Base-by-base conservation (phyloP, 1,139 yeast genomes). In the Kodamaea suecica region DNA sequence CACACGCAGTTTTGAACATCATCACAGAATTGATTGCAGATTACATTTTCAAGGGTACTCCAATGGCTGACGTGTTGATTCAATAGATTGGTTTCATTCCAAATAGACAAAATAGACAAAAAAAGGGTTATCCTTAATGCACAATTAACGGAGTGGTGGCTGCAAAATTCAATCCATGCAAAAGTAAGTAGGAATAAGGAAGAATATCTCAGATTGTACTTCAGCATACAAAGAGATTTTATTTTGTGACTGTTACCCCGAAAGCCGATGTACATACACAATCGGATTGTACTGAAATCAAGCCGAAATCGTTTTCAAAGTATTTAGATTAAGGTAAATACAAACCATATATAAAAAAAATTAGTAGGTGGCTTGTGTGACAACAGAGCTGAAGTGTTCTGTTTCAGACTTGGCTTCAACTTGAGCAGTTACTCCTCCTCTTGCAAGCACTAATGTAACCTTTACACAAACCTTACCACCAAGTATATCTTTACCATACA, bases 401-500 rank as follows among this genome's bases (percentile, higher is more conserved):
- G 72, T 68, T 44, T 84, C 92, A 32, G 86, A 70, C 55, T 81
- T 82, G 23, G 82, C 84, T 45, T 76, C 73, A 36, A 84, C 73
- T 66, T 86, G 88, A 55, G 92, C 79, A 46, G 90, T 86, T 38
- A 86, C 80, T 46, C 75, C 76, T 37, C 80, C 78, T 9, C 86
- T 73, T 36, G 82, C 73, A 47, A 74, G 68, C 11, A 92, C 95
- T 63, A 92, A 74, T 56, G 86, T 80, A 30, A 85, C 72, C 44
- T 72, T 57, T 6, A 79, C 78, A 17, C 82, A 92, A 42, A 87
- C 78, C 61, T 81, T 83, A 20, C 74, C 74, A 36, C 88, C 92
- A 61, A 74, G 72, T 21, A 84, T 74, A 47, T 86, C 80, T 63
- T 82, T 84, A 55, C 97, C 98, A 53, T 75, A 84, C 48, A 88